Evolutionary conservation across 345 rosid genomes (phyloP).

Genomic region (Lumnitzera racemosa): DNA sequence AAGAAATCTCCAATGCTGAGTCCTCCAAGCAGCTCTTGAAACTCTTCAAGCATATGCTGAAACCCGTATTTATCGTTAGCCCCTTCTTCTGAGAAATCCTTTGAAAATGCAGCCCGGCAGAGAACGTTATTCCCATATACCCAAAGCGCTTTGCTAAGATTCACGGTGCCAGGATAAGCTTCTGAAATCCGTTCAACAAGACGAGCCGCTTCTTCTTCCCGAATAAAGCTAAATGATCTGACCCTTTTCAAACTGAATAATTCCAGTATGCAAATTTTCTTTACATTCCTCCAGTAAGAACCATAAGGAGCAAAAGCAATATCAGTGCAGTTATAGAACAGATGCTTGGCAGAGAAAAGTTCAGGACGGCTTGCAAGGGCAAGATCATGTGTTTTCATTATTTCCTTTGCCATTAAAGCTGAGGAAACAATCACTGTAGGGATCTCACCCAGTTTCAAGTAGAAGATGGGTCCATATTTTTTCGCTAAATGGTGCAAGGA

Average conservation of each 20-base stretch:
- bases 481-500: constrained; percentile 26
- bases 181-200: constrained; percentile 22
- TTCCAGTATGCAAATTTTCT: constrained; percentile 31
- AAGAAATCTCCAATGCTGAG: constrained; percentile 32
- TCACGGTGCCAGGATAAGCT: constrained; percentile 10
- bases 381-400: constrained; percentile 39
- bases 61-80: constrained; percentile 33
- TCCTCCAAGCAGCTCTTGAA: constrained; percentile 27
- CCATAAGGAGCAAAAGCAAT: constrained; percentile 35
- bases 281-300: constrained; percentile 27
- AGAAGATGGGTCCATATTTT: constrained; percentile 28
- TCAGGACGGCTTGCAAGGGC: constrained; percentile 30
- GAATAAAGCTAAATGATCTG: constrained; percentile 20
- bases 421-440: constrained; percentile 44
- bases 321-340: constrained; percentile 29
- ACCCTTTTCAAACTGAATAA: constrained; percentile 28
- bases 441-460: constrained; percentile 35
- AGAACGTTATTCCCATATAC: constrained; percentile 25
- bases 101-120: constrained; percentile 28
- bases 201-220: constrained; percentile 34
- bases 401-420: constrained; percentile 28
- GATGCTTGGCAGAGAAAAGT: constrained; percentile 24
- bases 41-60: constrained; percentile 40
- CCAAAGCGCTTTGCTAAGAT: constrained; percentile 23
- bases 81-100: constrained; percentile 19